Evolutionary conservation across 108 stramenopile species (phyloP).

Genomic region (Conticribra weissflogii): DNA sequence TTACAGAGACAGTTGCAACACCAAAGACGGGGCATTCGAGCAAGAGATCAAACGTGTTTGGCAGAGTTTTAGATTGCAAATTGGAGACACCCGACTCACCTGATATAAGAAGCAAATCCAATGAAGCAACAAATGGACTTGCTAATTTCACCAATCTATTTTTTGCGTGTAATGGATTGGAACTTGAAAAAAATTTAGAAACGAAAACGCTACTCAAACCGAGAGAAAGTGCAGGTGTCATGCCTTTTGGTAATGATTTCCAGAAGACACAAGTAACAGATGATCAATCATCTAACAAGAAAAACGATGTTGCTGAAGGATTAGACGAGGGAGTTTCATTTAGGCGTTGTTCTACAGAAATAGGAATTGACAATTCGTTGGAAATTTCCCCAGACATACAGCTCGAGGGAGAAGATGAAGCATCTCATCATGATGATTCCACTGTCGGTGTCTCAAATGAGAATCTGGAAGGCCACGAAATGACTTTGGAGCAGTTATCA

Average conservation of each 20-base stretch:
- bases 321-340: too few relatives aligned
- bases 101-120: neutral
- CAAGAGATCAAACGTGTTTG: neutral
- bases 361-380: neutral
- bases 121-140: neutral
- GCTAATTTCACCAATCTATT: too few relatives aligned
- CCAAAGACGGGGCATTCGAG: neutral
- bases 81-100: neutral
- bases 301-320: too few relatives aligned
- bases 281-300: too few relatives aligned
- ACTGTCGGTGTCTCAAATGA: slow-evolving; percentile 3
- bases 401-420: neutral
- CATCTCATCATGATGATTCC: neutral
- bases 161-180: neutral
- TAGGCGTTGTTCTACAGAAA: too few relatives aligned
- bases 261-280: too few relatives aligned
- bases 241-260: too few relatives aligned
- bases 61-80: slow-evolving; percentile 20
- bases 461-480: slow-evolving; percentile 4
- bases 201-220: neutral
- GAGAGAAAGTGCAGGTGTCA: too few relatives aligned
- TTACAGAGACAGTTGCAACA: too few relatives aligned
- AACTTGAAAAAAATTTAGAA: neutral
- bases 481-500: slow-evolving; percentile 16
- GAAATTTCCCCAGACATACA: neutral